Conservation (phyloP, 495 filamentous ascomycete species). For the Trichoderma reesei region DNA sequence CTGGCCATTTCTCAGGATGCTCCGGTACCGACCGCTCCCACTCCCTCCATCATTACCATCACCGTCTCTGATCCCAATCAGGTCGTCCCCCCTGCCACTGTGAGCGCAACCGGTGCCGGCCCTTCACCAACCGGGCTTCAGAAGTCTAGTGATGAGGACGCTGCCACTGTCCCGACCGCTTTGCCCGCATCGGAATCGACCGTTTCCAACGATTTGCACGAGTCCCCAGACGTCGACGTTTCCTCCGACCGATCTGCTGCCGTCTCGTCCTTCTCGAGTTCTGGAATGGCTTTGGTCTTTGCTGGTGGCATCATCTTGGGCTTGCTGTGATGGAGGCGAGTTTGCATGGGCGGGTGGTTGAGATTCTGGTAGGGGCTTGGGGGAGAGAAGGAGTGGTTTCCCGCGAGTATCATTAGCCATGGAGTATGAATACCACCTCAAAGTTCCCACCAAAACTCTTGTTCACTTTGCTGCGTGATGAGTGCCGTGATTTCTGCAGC, state of each 20-base stretch:
- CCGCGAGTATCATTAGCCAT: no score
- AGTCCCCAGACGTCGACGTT: background rate
- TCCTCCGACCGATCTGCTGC: background rate
- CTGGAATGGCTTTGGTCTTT: background rate
- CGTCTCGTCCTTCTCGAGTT: background rate
- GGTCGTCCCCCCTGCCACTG: no score
- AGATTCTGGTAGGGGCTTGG: background rate
- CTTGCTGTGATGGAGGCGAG: background rate
- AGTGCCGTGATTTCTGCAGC: background rate
- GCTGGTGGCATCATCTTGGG: background rate
- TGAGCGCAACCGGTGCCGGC: no score
- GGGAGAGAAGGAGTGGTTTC: no score
- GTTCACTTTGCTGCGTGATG: no score
- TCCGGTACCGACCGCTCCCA: background rate
- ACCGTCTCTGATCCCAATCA: no score
- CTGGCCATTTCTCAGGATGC: background rate
- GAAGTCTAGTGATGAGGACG: background rate
- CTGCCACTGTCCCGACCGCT: no score
- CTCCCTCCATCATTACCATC: no score
- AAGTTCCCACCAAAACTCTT: background rate
- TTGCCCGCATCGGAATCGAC: no score
- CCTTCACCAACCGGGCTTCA: background rate
- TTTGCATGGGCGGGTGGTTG: background rate
- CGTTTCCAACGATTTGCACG: background rate
- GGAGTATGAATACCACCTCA: no score